A percentile compares a stretch with the other conserved stretches of the same genome.
Conservation (phyloP, 2,329 filamentous ascomycete genomes). For the Tolypocladium amazonense region DNA sequence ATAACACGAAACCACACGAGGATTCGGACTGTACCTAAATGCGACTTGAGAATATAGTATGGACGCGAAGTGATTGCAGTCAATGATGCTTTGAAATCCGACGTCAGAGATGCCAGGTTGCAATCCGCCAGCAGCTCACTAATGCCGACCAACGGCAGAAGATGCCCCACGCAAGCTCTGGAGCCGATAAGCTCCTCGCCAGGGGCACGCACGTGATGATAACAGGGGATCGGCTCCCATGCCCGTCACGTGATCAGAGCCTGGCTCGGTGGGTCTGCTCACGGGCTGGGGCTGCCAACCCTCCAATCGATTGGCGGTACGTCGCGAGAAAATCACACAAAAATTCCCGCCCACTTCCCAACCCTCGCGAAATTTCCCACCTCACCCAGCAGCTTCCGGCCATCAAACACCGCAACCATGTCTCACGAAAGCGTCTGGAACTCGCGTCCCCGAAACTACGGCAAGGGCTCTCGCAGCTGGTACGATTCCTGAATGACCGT, state of each 20-base stretch:
- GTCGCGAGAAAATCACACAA: constrained; percentile 25
- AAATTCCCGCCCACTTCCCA: constrained; percentile 23
- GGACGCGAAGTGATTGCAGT: not conserved
- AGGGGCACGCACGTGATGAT: constrained; percentile 9
- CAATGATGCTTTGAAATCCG: not conserved
- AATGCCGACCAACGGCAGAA: not conserved
- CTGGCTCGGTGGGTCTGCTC: not conserved
- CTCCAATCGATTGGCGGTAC: constrained; percentile 22
- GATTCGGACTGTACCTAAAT: not conserved
- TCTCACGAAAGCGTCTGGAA: constrained; percentile 96
- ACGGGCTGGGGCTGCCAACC: constrained; percentile 25
- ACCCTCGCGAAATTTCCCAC: constrained; percentile 22
- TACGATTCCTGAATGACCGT: constrained; percentile 38
- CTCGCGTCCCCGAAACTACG: constrained; percentile 93
- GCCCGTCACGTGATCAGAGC: not conserved
- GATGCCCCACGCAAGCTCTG: constrained; percentile 1
- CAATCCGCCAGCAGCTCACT: constrained; percentile 5
- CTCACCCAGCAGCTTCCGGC: constrained; percentile 14
- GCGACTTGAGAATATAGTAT: not conserved
- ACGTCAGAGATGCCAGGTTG: constrained; percentile 18
- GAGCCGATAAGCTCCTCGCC: not conserved
- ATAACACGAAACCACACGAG: not conserved
- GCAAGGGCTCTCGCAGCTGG: constrained; percentile 92
- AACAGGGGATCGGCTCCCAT: constrained; percentile 1
- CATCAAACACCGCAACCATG: constrained; percentile 37